phyloP scores from a whole-genome alignment of 495 filamentous ascomycete genomes.

The Penicillium lagena region DNA sequence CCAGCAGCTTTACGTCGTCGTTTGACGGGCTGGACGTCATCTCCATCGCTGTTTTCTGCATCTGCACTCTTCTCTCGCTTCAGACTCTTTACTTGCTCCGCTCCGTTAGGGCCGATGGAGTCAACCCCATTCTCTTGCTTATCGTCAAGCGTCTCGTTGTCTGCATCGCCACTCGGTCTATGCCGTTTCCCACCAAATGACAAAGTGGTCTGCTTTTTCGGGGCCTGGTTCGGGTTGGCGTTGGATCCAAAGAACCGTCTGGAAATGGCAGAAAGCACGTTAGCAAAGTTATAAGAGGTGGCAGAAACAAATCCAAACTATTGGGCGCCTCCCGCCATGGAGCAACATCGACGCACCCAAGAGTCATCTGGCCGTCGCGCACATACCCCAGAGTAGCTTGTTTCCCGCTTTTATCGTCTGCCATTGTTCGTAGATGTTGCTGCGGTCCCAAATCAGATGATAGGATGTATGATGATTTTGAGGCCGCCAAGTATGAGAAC shows the following conservation, averaged over 20 bases:
- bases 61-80: conserved; percentile 33
- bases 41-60: conserved; percentile 39
- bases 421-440: conserved; percentile 17
- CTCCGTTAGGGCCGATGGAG: not conserved
- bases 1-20: conserved; percentile 24
- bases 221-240: conserved; percentile 31
- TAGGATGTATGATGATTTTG: too few species aligned
- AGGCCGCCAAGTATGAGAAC: too few species aligned
- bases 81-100: conserved; percentile 10
- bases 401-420: conserved; percentile 46
- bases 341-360: conserved; percentile 60
- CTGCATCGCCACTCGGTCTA: conserved; percentile 16
- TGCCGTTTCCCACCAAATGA: conserved; percentile 47
- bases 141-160: conserved; percentile 8
- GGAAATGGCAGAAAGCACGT: not conserved
- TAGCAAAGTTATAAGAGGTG: not conserved
- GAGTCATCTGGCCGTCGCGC: conserved; percentile 66
- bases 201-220: conserved; percentile 68
- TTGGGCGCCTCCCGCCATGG: not conserved
- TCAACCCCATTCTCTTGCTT: conserved; percentile 22
- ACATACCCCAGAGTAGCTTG: conserved; percentile 96
- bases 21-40: conserved; percentile 49
- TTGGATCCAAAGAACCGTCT: conserved; percentile 42
- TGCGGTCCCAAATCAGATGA: too few species aligned
- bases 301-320: not conserved